Conservation (phyloP, 2,329 filamentous ascomycete genomes). For the Sarocladiaceae sp. region DNA sequence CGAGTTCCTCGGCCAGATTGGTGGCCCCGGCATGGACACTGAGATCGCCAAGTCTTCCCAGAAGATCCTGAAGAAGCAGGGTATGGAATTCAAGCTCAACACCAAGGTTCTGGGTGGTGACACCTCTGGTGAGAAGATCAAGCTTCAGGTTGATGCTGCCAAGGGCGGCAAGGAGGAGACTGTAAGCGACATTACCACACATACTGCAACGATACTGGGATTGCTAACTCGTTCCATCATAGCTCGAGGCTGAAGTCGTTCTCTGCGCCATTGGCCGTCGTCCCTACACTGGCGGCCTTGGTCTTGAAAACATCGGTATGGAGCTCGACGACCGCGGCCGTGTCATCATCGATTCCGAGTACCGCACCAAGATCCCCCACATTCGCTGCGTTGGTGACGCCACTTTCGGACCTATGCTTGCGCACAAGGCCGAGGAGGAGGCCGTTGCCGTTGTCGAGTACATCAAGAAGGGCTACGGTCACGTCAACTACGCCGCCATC, state of each 20-base stretch:
- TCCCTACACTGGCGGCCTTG: constrained; percentile 88
- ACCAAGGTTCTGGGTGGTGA: constrained; percentile 93
- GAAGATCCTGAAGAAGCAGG: constrained; percentile 94
- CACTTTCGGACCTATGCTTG: constrained; percentile 98
- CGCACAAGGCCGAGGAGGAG: constrained; percentile 99
- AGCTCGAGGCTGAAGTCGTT: constrained; percentile 93
- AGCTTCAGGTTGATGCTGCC: constrained; percentile 81
- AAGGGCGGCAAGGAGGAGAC: constrained; percentile 96
- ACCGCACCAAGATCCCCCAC: constrained; percentile 95
- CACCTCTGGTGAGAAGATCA: constrained; percentile 69
- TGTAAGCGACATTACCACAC: constrained; percentile 51
- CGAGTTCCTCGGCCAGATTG: constrained; percentile 93
- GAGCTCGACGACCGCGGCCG: constrained; percentile 91
- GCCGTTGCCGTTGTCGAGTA: constrained; percentile 92
- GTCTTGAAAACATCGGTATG: constrained; percentile 88
- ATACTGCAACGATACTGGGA: no score
- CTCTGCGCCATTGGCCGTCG: constrained; percentile 95
- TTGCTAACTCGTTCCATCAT: constrained; percentile 19
- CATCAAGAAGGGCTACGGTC: constrained; percentile 95
- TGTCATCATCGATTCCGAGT: constrained; percentile 96
- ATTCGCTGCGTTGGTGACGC: constrained; percentile 95
- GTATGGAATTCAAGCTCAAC: constrained; percentile 95
- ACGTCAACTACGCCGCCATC: constrained; percentile 98
- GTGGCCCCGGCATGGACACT: constrained; percentile 93
- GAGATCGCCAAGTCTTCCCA: constrained; percentile 90